Conservation (phyloP, 306 rosid genomes). For the Quercus bicolor region DNA sequence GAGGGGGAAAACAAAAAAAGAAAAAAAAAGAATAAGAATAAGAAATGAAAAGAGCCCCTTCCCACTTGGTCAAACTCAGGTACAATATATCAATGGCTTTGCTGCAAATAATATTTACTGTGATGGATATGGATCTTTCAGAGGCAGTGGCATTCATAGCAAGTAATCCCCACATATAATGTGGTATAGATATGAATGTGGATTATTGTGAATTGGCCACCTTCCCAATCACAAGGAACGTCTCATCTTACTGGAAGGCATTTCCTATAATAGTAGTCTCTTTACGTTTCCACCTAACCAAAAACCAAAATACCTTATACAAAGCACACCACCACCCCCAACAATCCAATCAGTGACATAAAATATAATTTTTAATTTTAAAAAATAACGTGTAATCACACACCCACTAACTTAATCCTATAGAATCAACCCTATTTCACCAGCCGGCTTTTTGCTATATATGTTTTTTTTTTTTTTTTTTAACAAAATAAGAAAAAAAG, state of each 20-base stretch:
- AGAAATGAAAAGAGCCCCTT: slow-evolving; percentile 5
- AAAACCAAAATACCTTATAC: slow-evolving; percentile 18
- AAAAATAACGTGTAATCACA: slow-evolving; percentile 14
- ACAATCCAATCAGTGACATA: slow-evolving; percentile 27
- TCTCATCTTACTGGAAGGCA: slow-evolving; percentile 41
- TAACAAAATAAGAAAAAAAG: fast-evolving
- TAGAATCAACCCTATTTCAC: slow-evolving; percentile 30
- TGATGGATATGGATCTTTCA: slow-evolving; percentile 27
- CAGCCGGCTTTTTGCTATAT: slow-evolving; percentile 51
- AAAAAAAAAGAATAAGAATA: background rate
- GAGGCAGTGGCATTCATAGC: slow-evolving; percentile 26
- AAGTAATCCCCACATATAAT: slow-evolving; percentile 31
- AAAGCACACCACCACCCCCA: background rate
- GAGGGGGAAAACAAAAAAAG: background rate
- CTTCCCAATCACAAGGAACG: slow-evolving; percentile 32
- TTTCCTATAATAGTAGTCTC: slow-evolving; percentile 30
- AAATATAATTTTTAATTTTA: slow-evolving; percentile 3
- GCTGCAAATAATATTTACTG: slow-evolving; percentile 17
- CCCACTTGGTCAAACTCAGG: slow-evolving; percentile 27
- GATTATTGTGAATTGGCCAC: slow-evolving; percentile 17
- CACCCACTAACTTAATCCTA: slow-evolving; percentile 35
- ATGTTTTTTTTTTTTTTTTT: background rate
- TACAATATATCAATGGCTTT: slow-evolving; percentile 30
- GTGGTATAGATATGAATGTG: slow-evolving; percentile 11
- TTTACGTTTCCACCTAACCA: slow-evolving; percentile 46